Conservation (phyloP, 768 basidiomycete genomes). For the Amanita subjunquillea region DNA sequence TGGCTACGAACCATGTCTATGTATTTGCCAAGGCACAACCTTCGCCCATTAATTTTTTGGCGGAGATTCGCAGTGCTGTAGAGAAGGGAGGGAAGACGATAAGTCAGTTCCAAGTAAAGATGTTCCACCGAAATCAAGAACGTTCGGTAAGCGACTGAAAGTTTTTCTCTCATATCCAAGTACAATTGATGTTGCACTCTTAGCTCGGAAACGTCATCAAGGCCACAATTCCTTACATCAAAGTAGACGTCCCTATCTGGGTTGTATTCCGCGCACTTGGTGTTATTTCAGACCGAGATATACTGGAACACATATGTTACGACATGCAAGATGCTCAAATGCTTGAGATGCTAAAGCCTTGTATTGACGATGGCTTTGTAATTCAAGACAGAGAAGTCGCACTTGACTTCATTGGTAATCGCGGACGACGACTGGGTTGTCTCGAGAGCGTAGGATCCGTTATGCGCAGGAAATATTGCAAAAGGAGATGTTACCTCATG, state of each 20-base stretch:
- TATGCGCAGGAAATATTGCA: conserved; percentile 97
- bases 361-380: conserved; percentile 96
- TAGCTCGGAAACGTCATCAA: conserved; percentile 90
- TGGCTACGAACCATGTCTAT: conserved; percentile 99
- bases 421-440: conserved; percentile 93
- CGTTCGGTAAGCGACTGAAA: conserved; percentile 54
- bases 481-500: conserved; percentile 97
- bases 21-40: conserved; percentile 98
- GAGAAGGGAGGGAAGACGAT: conserved; percentile 98
- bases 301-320: conserved; percentile 97
- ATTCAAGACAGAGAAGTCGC: conserved; percentile 97
- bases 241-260: conserved; percentile 97
- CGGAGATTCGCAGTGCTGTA: conserved; percentile 94
- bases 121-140: conserved; percentile 87
- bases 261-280: conserved; percentile 97
- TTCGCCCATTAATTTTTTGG: conserved; percentile 89
- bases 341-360: conserved; percentile 97
- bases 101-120: conserved; percentile 95
- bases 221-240: conserved; percentile 96
- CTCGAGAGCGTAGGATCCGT: conserved; percentile 84
- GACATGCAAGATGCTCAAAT: conserved; percentile 94
- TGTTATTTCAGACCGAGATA: conserved; percentile 95
- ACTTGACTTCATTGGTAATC: conserved; percentile 95
- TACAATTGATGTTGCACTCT: conserved; percentile 4
- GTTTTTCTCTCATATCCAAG: conserved; percentile 1